Evolutionary conservation across 1,139 yeast genomes (phyloP).

Genomic region (Debaryomyces fabryi): DNA sequence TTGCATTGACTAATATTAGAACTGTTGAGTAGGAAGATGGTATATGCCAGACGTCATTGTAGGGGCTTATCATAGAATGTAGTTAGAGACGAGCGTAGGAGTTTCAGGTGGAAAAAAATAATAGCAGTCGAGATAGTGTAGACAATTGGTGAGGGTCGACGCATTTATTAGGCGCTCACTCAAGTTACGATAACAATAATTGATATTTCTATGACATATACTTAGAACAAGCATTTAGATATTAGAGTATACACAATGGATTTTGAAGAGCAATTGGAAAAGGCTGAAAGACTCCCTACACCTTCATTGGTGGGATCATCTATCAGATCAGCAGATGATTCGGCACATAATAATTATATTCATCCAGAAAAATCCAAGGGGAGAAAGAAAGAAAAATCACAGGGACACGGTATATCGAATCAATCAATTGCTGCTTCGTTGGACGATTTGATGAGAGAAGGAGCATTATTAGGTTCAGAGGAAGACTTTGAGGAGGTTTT

Average conservation of each 20-base stretch:
- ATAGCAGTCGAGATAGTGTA: neutral
- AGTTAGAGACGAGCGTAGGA: neutral
- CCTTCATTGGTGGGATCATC: constrained; percentile 63
- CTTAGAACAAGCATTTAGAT: neutral
- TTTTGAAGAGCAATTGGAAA: constrained; percentile 56
- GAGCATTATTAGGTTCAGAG: constrained; percentile 61
- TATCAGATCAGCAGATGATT: constrained; percentile 54
- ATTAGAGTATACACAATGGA: constrained; percentile 38
- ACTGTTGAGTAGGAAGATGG: neutral
- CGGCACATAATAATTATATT: constrained; percentile 48
- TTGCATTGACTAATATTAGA: neutral
- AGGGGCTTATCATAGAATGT: neutral
- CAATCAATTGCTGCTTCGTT: constrained; percentile 46
- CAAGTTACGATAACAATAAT: neutral
- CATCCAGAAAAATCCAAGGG: constrained; percentile 46
- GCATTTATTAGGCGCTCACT: constrained; percentile 1
- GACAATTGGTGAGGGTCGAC: constrained; percentile 1
- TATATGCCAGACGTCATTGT: neutral
- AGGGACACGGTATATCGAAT: constrained; percentile 19
- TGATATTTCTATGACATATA: neutral
- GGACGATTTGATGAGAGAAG: constrained; percentile 60
- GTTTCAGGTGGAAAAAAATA: constrained; percentile 1
- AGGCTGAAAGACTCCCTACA: constrained; percentile 49
- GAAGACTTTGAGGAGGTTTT: constrained; percentile 55
- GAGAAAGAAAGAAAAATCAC: constrained; percentile 19